Evolutionary conservation across 169 alveolate species (phyloP).

Genomic region (Cystoisospora suis): DNA sequence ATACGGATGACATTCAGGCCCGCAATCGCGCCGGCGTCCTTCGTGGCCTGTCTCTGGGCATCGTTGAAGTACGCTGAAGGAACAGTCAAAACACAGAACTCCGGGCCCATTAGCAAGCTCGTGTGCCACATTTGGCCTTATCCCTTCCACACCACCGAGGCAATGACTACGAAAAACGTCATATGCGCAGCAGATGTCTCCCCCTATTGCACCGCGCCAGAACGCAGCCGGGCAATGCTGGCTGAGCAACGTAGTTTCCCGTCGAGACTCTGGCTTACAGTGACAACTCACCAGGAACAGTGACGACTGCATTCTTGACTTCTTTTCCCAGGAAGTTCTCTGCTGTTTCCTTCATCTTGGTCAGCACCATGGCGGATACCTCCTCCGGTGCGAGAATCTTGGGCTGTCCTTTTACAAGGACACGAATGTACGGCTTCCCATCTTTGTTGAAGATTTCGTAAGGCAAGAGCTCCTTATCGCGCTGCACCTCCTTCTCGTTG

Average conservation of each 20-base stretch:
- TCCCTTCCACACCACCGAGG: no score
- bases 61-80: slow-evolving; percentile 96
- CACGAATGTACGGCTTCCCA: slow-evolving; percentile 94
- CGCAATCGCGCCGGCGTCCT: slow-evolving; percentile 99
- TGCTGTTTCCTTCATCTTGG: slow-evolving; percentile 97
- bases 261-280: neutral
- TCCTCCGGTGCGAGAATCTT: slow-evolving; percentile 98
- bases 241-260: no score
- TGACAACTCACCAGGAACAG: slow-evolving; percentile 65
- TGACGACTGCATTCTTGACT: slow-evolving; percentile 84
- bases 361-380: slow-evolving; percentile 97
- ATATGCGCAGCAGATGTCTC: no score
- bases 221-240: no score
- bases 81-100: neutral
- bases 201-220: no score
- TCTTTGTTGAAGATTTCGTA: slow-evolving; percentile 92
- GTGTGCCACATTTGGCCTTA: no score
- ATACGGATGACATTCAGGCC: slow-evolving; percentile 97
- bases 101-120: no score
- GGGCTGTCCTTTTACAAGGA: slow-evolving; percentile 88
- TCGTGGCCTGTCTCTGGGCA: slow-evolving; percentile 99
- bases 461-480: slow-evolving; percentile 95
- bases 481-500: slow-evolving; percentile 94
- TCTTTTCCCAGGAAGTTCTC: slow-evolving; percentile 95
- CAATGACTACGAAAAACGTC: no score